Base-by-base conservation (phyloP, 768 basidiomycete species). In the Termitomyces bulborhizus region DNA sequence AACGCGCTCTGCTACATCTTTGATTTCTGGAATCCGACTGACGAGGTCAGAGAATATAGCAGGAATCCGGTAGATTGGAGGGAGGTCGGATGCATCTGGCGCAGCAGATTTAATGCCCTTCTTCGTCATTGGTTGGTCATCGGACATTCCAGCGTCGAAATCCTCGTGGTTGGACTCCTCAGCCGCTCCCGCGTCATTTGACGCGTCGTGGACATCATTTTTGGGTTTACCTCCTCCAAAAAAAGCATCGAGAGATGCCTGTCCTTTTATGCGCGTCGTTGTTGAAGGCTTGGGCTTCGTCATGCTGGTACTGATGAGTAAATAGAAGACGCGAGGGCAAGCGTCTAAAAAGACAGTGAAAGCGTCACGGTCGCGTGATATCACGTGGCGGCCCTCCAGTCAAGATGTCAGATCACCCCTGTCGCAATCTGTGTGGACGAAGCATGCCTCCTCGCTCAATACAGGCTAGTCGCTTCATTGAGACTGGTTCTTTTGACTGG, bases 1-100 rank as follows among this genome's bases (percentile, higher is more conserved):
- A 46, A 91, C 71, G 44, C 76, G 85, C 61, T 85, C 76, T 16
- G 81, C 85, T 41, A 91, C 83, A 1, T 73, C 72, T 63, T 83
- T 80, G 58, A 92, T 82, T 52, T 83, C 73, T 12, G 87, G 81
- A 40, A 85, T 79, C 61, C 75, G 82, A 46, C 77, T 71, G 58
- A 91, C 78, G 42, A 93, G 76, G 69, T 93, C 86, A 54, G 77
- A 73, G 68, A 93, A 93, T 62, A 93, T 91, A 52, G 79, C 76
- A 26, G 84, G 79, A 49, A 80, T 78, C 57, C 85, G 76, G 63
- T 83, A 76, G 48, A 95, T 85, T 18, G 93, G 93, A 15, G 93
- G 90, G 6, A 90, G 79, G 60, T 77, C 73, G 0, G 87, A 88
- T 31, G 80, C 72, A 49, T 87, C 85, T 44, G 79, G 76, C 8